A percentile compares a stretch with the other conserved stretches of the same genome.
Evolutionary conservation across 805 yeast species (phyloP).

Genomic region (Zygoascus ofunaensis): DNA sequence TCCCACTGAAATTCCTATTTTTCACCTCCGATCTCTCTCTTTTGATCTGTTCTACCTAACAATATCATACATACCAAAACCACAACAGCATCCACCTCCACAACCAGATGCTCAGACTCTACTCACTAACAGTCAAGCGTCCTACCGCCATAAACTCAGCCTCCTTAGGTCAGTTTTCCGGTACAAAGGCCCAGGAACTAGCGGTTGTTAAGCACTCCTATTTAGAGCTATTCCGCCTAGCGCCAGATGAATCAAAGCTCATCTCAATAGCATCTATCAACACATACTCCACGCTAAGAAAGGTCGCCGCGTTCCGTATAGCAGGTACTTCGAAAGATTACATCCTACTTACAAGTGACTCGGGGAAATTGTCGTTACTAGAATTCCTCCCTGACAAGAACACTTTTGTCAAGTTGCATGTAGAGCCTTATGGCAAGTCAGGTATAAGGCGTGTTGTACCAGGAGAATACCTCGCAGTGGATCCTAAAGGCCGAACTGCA

Average conservation of each 20-base stretch:
- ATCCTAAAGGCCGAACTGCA: constrained; percentile 62
- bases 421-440: constrained; percentile 61
- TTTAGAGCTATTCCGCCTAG: constrained; percentile 40
- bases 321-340: constrained; percentile 48
- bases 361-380: constrained; percentile 58
- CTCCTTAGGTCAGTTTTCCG: constrained; percentile 62
- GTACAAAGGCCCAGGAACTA: constrained; percentile 50
- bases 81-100: background rate
- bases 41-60: too few relatives aligned
- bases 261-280: constrained; percentile 35
- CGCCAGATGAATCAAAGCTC: constrained; percentile 42
- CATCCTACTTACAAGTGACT: constrained; percentile 65
- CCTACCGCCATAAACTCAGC: constrained; percentile 48
- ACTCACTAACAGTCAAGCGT: constrained; percentile 59
- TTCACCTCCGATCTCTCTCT: background rate
- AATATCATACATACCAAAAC: too few relatives aligned
- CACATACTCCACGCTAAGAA: constrained; percentile 50
- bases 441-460: constrained; percentile 72
- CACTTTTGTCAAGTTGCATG: constrained; percentile 36
- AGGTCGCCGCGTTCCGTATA: constrained; percentile 42
- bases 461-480: constrained; percentile 61
- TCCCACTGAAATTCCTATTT: too few relatives aligned
- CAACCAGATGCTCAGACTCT: constrained; percentile 30
- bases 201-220: constrained; percentile 48
- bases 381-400: constrained; percentile 35